Conservation (phyloP, 345 rosid genomes). For the Erucastrum elatum region DNA sequence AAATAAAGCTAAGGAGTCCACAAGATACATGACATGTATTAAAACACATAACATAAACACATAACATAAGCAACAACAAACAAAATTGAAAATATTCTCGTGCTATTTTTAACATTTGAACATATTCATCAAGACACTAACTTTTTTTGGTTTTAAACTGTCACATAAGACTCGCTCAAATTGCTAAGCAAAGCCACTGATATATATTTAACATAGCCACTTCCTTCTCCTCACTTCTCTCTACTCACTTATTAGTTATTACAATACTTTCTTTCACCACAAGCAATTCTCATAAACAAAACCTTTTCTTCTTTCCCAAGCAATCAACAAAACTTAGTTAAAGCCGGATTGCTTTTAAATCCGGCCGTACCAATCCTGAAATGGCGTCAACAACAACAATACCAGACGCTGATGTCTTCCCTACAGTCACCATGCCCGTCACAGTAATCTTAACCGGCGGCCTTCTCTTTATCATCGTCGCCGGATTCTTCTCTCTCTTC, state of each 20-base stretch:
- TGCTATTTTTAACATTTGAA: not conserved
- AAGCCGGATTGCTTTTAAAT: constrained; percentile 1
- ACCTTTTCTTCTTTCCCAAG: constrained; percentile 21
- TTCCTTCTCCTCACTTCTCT: constrained; percentile 26
- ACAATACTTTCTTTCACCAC: not conserved
- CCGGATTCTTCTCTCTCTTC: constrained; percentile 59
- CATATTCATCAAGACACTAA: not conserved
- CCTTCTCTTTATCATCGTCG: constrained; percentile 55
- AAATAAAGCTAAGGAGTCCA: not conserved
- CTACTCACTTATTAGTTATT: constrained; percentile 1
- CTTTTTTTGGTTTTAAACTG: not conserved
- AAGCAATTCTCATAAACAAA: constrained; percentile 17
- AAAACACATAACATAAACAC: not conserved
- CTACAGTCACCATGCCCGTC: constrained; percentile 44
- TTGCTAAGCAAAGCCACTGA: constrained; percentile 26
- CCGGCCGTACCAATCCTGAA: constrained; percentile 13
- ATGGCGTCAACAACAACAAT: constrained; percentile 31
- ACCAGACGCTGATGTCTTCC: constrained; percentile 9
- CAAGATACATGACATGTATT: not conserved
- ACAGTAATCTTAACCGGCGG: constrained; percentile 49
- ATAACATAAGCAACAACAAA: not conserved
- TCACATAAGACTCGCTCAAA: constrained; percentile 39
- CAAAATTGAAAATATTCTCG: not conserved
- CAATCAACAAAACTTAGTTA: not conserved
- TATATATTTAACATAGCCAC: constrained; percentile 17